These are phyloP conservation scores for Musa schizocarpa DNA, from an alignment of 176 grass and related monocot species.

Conservation along the genomic window DNA sequence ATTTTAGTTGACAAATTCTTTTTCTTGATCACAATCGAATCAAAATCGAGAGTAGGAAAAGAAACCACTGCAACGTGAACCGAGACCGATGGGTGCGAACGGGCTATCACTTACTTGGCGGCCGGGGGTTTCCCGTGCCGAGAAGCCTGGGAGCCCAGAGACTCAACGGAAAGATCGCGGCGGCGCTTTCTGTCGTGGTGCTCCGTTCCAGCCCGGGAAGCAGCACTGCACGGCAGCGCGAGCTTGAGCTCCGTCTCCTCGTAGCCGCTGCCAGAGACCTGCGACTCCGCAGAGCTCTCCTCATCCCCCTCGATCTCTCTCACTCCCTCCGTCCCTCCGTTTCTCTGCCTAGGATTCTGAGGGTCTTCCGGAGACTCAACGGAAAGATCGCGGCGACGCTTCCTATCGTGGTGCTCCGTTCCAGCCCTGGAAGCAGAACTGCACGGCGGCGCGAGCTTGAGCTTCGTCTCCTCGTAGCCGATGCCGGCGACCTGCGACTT, in stretches of 20 bases:
- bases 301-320: background rate
- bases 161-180: background rate
- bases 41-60: slow-evolving; percentile 1
- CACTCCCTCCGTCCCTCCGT: background rate
- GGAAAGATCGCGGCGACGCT: background rate
- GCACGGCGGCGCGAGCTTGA: slow-evolving; percentile 63
- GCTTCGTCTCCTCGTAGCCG: slow-evolving; percentile 83
- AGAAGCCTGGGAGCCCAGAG: slow-evolving; percentile 10
- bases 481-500: slow-evolving; percentile 37
- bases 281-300: slow-evolving; percentile 46
- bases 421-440: slow-evolving; percentile 1
- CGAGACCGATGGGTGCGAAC: background rate
- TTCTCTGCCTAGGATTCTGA: background rate
- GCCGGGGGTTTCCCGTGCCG: slow-evolving; percentile 27
- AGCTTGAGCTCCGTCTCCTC: slow-evolving; percentile 84
- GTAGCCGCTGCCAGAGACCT: slow-evolving; percentile 50
- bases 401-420: background rate
- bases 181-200: background rate
- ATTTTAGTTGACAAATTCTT: no score
- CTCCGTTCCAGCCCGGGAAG: background rate
- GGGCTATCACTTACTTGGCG: slow-evolving; percentile 34
- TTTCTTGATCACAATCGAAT: background rate
- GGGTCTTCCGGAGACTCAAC: background rate
- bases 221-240: slow-evolving; percentile 44
- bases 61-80: background rate